Percentiles rank a stretch among this genome's conserved stretches.
These are phyloP conservation scores for Colletotrichum sp. DNA, from an alignment of 2,329 filamentous ascomycete species.

Conservation along the genomic window DNA sequence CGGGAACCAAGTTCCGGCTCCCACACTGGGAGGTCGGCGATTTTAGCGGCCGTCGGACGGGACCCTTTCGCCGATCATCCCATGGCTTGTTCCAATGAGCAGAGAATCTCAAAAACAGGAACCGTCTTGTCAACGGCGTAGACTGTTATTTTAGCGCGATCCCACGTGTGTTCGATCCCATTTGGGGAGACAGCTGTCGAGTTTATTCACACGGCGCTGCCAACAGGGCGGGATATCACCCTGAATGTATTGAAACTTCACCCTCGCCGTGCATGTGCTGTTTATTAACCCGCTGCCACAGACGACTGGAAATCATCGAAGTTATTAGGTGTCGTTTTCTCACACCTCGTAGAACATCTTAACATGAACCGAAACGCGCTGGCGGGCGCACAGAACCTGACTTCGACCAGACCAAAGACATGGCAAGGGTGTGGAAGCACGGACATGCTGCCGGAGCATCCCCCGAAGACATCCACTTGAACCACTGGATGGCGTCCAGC, in stretches of 20 bases:
- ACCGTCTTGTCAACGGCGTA: background rate
- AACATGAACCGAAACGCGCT: background rate
- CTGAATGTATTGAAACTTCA: background rate
- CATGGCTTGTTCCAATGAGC: background rate
- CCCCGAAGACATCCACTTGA: background rate
- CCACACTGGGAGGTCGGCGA: background rate
- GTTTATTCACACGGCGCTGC: background rate
- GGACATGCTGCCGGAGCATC: background rate
- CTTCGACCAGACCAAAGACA: background rate
- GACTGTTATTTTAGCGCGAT: background rate
- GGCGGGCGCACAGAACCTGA: background rate
- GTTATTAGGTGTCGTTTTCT: background rate
- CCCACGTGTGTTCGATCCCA: background rate
- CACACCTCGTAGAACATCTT: background rate
- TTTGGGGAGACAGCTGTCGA: background rate
- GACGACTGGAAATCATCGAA: accelerated
- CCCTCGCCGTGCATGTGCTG: background rate
- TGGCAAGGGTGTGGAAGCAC: background rate
- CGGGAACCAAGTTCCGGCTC: background rate
- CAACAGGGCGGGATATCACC: background rate
- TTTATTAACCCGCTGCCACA: background rate
- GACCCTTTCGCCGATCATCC: background rate
- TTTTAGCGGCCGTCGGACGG: background rate
- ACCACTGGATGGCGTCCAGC: background rate
- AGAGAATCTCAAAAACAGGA: background rate